Percentiles rank a stretch among this genome's conserved stretches.
These are phyloP conservation scores for bread wheat (Triticum aestivum) DNA, from an alignment of 176 grass and related monocot genomes.

Conservation along the genomic window DNA sequence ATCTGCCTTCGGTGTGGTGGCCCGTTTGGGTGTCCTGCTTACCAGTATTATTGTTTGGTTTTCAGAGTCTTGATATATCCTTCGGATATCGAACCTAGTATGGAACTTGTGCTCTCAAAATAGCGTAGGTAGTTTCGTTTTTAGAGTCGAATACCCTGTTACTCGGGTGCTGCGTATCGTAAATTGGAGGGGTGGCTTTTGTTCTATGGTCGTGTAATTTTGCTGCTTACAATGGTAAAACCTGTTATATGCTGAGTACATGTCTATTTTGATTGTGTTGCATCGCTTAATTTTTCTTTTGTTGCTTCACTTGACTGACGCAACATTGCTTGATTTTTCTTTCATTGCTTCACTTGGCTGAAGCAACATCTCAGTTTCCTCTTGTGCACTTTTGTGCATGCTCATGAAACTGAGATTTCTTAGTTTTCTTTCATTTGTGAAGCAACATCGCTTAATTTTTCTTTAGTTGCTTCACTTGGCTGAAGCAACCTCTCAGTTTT, in stretches of 20 bases:
- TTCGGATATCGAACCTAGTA: slow-evolving; percentile 34
- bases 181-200: slow-evolving; percentile 16
- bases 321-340: neutral
- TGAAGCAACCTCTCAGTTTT: too few species aligned
- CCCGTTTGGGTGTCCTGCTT: neutral
- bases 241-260: neutral
- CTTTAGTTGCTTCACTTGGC: neutral
- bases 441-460: neutral
- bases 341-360: neutral
- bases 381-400: too few species aligned
- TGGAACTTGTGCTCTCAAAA: slow-evolving; percentile 1
- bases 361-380: too few species aligned
- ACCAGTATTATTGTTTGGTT: slow-evolving; percentile 22
- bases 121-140: slow-evolving; percentile 4
- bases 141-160: neutral
- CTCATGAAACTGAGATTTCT: too few species aligned
- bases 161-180: neutral
- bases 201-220: neutral
- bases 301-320: neutral
- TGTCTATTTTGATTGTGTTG: neutral
- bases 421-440: too few species aligned
- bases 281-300: neutral
- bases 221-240: slow-evolving; percentile 10
- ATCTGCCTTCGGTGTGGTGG: slow-evolving; percentile 9
- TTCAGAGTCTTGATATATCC: slow-evolving; percentile 5